Evolutionary conservation across 805 yeast genomes (phyloP).

Genomic region (Candida pseudofarinosa): DNA sequence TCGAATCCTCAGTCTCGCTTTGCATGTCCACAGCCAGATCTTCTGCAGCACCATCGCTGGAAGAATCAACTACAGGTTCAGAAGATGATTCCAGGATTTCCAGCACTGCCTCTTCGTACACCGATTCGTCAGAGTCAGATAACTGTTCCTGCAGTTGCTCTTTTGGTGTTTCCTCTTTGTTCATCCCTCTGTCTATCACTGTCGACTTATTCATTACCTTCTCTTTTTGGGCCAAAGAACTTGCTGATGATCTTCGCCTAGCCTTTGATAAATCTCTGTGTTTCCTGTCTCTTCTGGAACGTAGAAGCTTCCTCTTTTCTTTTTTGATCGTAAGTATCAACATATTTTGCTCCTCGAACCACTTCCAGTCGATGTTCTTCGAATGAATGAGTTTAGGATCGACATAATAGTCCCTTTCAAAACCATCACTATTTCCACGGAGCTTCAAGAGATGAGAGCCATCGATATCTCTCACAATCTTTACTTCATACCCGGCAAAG

Average conservation of each 20-base stretch:
- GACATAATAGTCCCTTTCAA: constrained; percentile 29
- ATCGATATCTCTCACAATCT: constrained; percentile 14
- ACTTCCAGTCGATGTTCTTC: constrained; percentile 31
- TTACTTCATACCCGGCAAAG: constrained; percentile 32
- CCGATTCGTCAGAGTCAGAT: not conserved
- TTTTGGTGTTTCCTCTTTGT: not conserved
- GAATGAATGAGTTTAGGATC: constrained; percentile 23
- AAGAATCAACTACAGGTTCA: not conserved
- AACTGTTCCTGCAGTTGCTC: not conserved
- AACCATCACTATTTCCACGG: constrained; percentile 23
- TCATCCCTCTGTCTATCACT: not conserved
- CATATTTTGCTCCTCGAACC: constrained; percentile 23
- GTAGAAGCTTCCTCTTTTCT: constrained; percentile 3
- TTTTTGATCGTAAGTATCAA: constrained; percentile 37
- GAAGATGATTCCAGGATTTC: not conserved
- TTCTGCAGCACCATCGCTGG: not conserved
- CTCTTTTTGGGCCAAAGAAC: not conserved
- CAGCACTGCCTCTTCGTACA: not conserved
- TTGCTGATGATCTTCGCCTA: not conserved
- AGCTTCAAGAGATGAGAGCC: constrained; percentile 16
- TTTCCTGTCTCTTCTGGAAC: not conserved
- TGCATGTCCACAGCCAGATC: not conserved
- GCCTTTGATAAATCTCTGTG: not conserved
- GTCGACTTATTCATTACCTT: no score
- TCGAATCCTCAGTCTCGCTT: not conserved